Evolutionary conservation across 148 eudicot species (phyloP), one percentile per base, ranked within the genome.

Genomic region (Rhododendron williamsianum): DNA sequence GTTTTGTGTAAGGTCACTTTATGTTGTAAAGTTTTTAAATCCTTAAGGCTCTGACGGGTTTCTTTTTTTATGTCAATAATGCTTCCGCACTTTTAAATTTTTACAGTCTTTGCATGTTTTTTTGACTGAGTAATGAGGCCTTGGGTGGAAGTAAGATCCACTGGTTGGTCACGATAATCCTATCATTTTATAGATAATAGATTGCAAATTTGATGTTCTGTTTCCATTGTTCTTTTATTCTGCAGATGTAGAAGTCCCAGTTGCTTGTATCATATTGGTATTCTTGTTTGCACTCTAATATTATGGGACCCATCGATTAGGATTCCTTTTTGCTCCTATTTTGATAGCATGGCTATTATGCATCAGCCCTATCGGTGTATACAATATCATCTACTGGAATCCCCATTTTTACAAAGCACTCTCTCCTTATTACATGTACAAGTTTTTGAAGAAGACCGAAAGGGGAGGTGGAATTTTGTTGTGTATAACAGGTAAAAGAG

Each of bases 381-480:
- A 95, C 91, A 97, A 97, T 84, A 94, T 97, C 85, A 21, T 93
- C 82, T 88, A 85, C 83, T 97, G 99, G 99, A 92, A 97, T 72
- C 99, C 99, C 33, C 91, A 87, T 41, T 91, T 97, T 83, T 95
- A 91, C 87, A 88, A 88, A 89, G 98, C 98, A 27, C 92, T 97
- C 76, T 97, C 98, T 58, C 99, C 99, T 46, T 93, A 95, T 89
- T 94, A 94, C 90, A 97, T 97, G 99, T 95, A 92, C 91, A 95
- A 90, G 83, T 97, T 95, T 86, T 83, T 95, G 88, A 97, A 92
- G 92, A 97, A 97, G 90, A 95, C 98, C 0, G 94, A 87, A 87
- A 87, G 86, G 81, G 90, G 92, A 78, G 99, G 99, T 87, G 99
- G 99, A 78, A 95, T 97, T 83, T 91, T 97, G 91, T 86, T 97